Conservation (phyloP, 2,329 filamentous ascomycete genomes). For the Calonectria henricotiae region DNA sequence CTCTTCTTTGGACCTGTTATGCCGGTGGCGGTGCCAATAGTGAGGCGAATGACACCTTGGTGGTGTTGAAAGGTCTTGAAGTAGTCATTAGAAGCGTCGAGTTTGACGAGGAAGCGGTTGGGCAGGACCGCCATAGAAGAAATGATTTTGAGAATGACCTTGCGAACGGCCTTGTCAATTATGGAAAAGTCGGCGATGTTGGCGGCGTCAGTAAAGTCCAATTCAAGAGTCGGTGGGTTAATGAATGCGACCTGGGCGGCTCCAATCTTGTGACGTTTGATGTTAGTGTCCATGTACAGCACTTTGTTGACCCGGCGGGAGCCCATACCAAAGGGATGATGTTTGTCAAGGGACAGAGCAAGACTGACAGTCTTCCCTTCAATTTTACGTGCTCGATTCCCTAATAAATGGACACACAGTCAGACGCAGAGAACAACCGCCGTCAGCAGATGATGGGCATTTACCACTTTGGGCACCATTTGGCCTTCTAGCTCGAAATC, state of each 20-base stretch:
- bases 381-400: slow-evolving; percentile 51
- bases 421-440: slow-evolving; percentile 1
- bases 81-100: slow-evolving; percentile 51
- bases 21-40: slow-evolving; percentile 44
- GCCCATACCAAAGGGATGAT: slow-evolving; percentile 47
- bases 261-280: slow-evolving; percentile 41
- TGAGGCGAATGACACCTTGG: slow-evolving; percentile 49
- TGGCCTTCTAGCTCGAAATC: slow-evolving; percentile 50
- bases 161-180: slow-evolving; percentile 48
- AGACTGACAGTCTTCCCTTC: slow-evolving; percentile 45
- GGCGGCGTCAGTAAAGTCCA: slow-evolving; percentile 51
- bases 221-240: slow-evolving; percentile 48
- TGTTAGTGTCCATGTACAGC: slow-evolving; percentile 11
- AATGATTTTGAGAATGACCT: slow-evolving; percentile 49
- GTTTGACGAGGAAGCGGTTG: slow-evolving; percentile 51
- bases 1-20: slow-evolving; percentile 49
- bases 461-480: slow-evolving; percentile 51
- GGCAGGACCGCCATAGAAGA: slow-evolving; percentile 50
- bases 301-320: neutral
- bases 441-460: neutral
- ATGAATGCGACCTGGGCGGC: slow-evolving; percentile 51
- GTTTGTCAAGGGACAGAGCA: slow-evolving; percentile 49
- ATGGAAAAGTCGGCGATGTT: slow-evolving; percentile 49
- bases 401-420: slow-evolving; percentile 24
- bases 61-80: slow-evolving; percentile 52